Percentiles rank a stretch among this genome's conserved stretches.
Conservation (phyloP, 345 rosid species). For the Isatis tinctoria region DNA sequence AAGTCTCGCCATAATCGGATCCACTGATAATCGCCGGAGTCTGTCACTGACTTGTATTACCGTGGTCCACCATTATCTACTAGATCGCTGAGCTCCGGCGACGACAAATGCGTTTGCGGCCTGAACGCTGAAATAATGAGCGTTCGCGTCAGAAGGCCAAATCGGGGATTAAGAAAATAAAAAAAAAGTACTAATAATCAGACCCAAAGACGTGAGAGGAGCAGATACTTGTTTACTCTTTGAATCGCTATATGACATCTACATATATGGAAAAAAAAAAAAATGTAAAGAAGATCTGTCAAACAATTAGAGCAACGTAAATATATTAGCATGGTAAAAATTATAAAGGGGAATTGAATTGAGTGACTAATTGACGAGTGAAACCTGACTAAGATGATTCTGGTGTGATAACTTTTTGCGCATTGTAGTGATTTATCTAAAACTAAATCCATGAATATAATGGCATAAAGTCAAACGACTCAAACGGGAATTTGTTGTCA, state of each 20-base stretch:
- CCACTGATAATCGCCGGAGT: background rate
- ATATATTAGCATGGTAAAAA: background rate
- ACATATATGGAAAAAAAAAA: background rate
- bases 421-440: background rate
- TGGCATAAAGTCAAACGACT: background rate
- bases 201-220: background rate
- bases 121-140: background rate
- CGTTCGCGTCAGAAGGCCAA: background rate
- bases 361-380: background rate
- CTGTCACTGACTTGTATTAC: background rate
- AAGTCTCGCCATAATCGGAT: slow-evolving; percentile 16
- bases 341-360: background rate
- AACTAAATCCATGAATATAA: background rate
- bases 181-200: background rate
- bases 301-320: background rate
- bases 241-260: background rate
- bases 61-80: slow-evolving; percentile 12
- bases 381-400: background rate
- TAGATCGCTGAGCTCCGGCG: slow-evolving; percentile 26
- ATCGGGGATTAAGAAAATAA: background rate
- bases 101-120: background rate
- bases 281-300: background rate
- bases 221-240: background rate
- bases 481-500: background rate
- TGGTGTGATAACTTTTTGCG: background rate